These are phyloP conservation scores for Daldinia loculata DNA, from an alignment of 495 filamentous ascomycete genomes.

Conservation along the genomic window DNA sequence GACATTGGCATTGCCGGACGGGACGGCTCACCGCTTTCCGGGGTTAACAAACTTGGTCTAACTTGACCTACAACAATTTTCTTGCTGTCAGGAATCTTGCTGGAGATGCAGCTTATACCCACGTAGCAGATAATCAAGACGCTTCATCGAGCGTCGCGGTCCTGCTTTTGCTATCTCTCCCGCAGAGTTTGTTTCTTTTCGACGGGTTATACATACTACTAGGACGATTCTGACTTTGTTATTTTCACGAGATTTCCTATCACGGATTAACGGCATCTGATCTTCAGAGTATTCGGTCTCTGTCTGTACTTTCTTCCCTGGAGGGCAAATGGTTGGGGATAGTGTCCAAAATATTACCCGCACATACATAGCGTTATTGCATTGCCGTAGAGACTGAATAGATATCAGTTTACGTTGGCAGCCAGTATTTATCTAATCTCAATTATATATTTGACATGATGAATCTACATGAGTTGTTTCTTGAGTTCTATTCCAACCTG, in stretches of 20 bases:
- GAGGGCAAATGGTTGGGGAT: slow-evolving; percentile 27
- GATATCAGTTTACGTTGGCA: slow-evolving; percentile 12
- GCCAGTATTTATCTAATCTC: not conserved
- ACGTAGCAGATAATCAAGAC: slow-evolving; percentile 19
- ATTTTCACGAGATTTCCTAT: slow-evolving; percentile 19
- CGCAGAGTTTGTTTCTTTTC: slow-evolving; percentile 27
- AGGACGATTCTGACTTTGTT: slow-evolving; percentile 21
- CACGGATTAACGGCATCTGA: slow-evolving; percentile 25
- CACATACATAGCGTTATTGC: slow-evolving; percentile 33
- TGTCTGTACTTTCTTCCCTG: slow-evolving; percentile 28
- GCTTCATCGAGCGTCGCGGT: slow-evolving; percentile 9
- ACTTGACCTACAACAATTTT: slow-evolving; percentile 36
- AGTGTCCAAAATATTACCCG: slow-evolving; percentile 32
- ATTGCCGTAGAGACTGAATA: slow-evolving; percentile 30
- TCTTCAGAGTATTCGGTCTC: slow-evolving; percentile 16
- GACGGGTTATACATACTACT: slow-evolving; percentile 17
- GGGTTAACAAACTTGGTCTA: slow-evolving; percentile 30
- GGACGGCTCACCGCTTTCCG: slow-evolving; percentile 18
- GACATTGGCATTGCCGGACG: slow-evolving; percentile 24
- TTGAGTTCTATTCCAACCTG: not conserved
- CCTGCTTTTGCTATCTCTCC: slow-evolving; percentile 29
- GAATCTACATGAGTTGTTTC: not conserved
- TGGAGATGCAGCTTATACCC: slow-evolving; percentile 40
- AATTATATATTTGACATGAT: not conserved
- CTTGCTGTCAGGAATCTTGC: slow-evolving; percentile 33